These are phyloP conservation scores for Amanita polypyramis DNA, from an alignment of 768 basidiomycete genomes.

Conservation along the genomic window DNA sequence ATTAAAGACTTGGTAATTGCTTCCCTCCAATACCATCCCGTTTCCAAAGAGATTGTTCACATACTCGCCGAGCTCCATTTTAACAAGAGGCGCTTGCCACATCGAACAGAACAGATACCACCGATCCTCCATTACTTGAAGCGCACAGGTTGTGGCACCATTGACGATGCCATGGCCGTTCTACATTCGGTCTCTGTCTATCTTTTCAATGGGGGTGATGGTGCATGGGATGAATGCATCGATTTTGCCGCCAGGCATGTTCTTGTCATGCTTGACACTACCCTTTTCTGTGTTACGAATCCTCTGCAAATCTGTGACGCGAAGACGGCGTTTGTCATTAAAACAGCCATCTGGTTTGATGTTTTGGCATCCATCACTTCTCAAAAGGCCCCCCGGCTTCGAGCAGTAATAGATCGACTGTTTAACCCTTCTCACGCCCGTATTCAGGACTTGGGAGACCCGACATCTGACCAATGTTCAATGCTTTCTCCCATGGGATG, in stretches of 20 bases:
- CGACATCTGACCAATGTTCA: slow-evolving; percentile 30
- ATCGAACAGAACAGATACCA: slow-evolving; percentile 3
- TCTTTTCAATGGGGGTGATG: slow-evolving; percentile 69
- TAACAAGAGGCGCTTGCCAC: background rate
- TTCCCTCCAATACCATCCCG: background rate
- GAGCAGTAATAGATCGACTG: slow-evolving; percentile 42
- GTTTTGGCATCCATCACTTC: slow-evolving; percentile 72
- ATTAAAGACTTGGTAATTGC: slow-evolving; percentile 1
- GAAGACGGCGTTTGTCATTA: slow-evolving; percentile 65
- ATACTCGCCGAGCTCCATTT: slow-evolving; percentile 4
- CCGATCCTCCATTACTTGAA: slow-evolving; percentile 2
- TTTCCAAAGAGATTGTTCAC: background rate
- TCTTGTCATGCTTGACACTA: slow-evolving; percentile 23
- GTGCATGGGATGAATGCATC: slow-evolving; percentile 62
- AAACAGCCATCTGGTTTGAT: slow-evolving; percentile 83
- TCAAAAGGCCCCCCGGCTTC: slow-evolving; percentile 45
- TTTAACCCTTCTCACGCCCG: slow-evolving; percentile 38
- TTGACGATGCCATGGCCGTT: slow-evolving; percentile 72
- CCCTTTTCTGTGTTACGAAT: slow-evolving; percentile 24
- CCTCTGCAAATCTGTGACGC: slow-evolving; percentile 33
- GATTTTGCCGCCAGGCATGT: slow-evolving; percentile 50
- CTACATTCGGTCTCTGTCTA: slow-evolving; percentile 66
- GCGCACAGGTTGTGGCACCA: slow-evolving; percentile 18
- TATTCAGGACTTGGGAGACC: slow-evolving; percentile 21
- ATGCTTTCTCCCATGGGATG: slow-evolving; percentile 85